Base-by-base conservation (phyloP, 2,329 filamentous ascomycete genomes). In the Neonectria coccinea region DNA sequence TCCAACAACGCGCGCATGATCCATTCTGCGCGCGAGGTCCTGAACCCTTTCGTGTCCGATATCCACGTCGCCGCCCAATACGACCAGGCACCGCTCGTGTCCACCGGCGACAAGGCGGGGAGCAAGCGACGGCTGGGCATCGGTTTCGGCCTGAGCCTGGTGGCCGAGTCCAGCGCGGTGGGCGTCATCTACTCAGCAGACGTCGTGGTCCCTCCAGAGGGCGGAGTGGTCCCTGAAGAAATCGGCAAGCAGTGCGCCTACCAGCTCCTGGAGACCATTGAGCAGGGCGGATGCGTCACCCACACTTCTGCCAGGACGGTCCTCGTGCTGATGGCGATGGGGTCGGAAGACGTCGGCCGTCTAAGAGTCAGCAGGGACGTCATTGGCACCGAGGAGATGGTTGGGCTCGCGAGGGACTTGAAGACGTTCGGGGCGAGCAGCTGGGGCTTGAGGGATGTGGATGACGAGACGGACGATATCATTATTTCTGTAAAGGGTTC, bases 1-100 rank as follows among this genome's bases (percentile, higher is more conserved):
- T 94, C 91, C 54, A 97, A 97, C 78, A 99, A 98, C 77, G 92
- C 91, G 67, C 87, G 96, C 68, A 97, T 97, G 92, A 99, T 98
- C 75, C 92, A 97, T 75, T 88, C 91, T 2, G 94, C 94, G 11
- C 86, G 95, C 71, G 93, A 93, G 52, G 86, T 99, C 11, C 84
- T 99, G 51, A 99, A 99, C 77, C 85, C 89, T 5, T 86, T 99
- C 61, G 91, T 92, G 4, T 88, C 91, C 7, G 96, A 99, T 76
- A 95, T 97, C 47, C 96, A 97, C 77, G 90, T 99, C 69, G 97
- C 93, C 3, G 89, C 90, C 5, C 89, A 91, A 67, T 93, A 94
- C 69, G 92, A 92, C 69, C 86, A 88, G 67, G 88, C 88, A 54
- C 88, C 88, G 11, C 73, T 89, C 54, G 80, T 87, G 11, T 78